phyloP scores from a whole-genome alignment of 495 filamentous ascomycete genomes.

The Tuber umbilicatum region DNA sequence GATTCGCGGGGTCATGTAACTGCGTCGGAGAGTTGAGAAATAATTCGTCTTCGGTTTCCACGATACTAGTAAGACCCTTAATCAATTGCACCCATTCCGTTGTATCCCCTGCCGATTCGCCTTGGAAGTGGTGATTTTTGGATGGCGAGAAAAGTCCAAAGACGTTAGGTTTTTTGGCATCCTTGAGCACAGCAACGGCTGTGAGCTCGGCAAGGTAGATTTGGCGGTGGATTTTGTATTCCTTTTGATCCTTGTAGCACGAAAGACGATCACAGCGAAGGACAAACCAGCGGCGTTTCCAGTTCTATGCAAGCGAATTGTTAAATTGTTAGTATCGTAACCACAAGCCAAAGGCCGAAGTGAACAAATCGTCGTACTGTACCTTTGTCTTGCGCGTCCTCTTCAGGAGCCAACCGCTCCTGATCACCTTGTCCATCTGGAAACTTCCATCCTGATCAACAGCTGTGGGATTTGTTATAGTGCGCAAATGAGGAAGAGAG shows the following conservation, averaged over 20 bases:
- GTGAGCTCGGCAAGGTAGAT: slow-evolving; percentile 84
- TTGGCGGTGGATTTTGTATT: slow-evolving; percentile 80
- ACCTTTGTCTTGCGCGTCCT: slow-evolving; percentile 93
- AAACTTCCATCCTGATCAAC: slow-evolving; percentile 95
- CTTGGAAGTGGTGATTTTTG: slow-evolving; percentile 85
- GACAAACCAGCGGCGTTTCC: slow-evolving; percentile 85
- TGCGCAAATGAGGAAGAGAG: slow-evolving; percentile 35
- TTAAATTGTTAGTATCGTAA: not conserved
- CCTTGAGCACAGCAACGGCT: slow-evolving; percentile 78
- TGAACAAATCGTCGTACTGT: slow-evolving; percentile 47
- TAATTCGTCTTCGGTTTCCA: slow-evolving; percentile 77
- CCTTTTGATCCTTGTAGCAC: slow-evolving; percentile 86
- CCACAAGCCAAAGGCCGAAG: slow-evolving; percentile 3
- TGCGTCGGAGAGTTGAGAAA: slow-evolving; percentile 56
- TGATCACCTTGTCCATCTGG: slow-evolving; percentile 86
- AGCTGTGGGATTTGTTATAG: slow-evolving; percentile 39
- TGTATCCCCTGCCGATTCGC: slow-evolving; percentile 62
- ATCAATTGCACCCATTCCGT: slow-evolving; percentile 84
- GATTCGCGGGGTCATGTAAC: slow-evolving; percentile 44
- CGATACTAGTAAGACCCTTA: slow-evolving; percentile 67
- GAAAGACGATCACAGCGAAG: slow-evolving; percentile 89
- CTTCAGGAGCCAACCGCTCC: slow-evolving; percentile 76
- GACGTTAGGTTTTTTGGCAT: slow-evolving; percentile 74
- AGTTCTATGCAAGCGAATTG: slow-evolving; percentile 50
- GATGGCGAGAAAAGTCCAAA: slow-evolving; percentile 92